These are phyloP conservation scores for Exsudoporus floridanus DNA, from an alignment of 1,284 basidiomycete species.

Conservation along the genomic window DNA sequence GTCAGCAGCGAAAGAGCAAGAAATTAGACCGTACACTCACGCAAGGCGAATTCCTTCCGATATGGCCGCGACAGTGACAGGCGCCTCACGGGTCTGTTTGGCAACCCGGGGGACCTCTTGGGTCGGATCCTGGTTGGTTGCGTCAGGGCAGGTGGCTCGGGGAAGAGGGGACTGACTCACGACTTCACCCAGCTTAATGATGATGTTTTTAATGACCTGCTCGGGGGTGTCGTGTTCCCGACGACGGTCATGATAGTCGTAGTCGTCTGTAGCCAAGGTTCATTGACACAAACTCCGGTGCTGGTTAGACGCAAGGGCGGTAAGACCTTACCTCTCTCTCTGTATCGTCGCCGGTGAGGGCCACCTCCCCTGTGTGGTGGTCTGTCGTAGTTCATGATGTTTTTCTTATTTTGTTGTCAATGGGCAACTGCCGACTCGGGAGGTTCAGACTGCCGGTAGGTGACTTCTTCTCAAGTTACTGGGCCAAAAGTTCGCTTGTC, in stretches of 20 bases:
- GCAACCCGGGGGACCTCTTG: slow-evolving; percentile 71
- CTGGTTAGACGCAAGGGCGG: background rate
- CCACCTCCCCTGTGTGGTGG: slow-evolving; percentile 41
- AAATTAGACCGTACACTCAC: slow-evolving; percentile 37
- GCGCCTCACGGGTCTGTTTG: slow-evolving; percentile 59
- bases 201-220: slow-evolving; percentile 64
- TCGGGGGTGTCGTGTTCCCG: slow-evolving; percentile 71
- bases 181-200: slow-evolving; percentile 81
- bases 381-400: slow-evolving; percentile 48
- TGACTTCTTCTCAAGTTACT: background rate
- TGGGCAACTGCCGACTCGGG: slow-evolving; percentile 1
- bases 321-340: slow-evolving; percentile 46
- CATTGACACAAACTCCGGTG: background rate
- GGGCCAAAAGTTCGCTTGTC: slow-evolving; percentile 12
- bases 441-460: background rate
- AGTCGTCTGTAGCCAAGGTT: slow-evolving; percentile 43
- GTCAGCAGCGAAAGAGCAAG: slow-evolving; percentile 4
- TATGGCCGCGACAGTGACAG: slow-evolving; percentile 58
- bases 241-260: slow-evolving; percentile 61
- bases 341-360: slow-evolving; percentile 37
- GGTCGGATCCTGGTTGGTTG: slow-evolving; percentile 54
- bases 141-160: slow-evolving; percentile 9
- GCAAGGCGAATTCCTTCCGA: slow-evolving; percentile 76
- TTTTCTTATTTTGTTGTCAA: slow-evolving; percentile 2
- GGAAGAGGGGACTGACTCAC: slow-evolving; percentile 47